These are phyloP conservation scores for Talaromyces islandicus DNA, from an alignment of 2,329 filamentous ascomycete species.

Conservation along the genomic window DNA sequence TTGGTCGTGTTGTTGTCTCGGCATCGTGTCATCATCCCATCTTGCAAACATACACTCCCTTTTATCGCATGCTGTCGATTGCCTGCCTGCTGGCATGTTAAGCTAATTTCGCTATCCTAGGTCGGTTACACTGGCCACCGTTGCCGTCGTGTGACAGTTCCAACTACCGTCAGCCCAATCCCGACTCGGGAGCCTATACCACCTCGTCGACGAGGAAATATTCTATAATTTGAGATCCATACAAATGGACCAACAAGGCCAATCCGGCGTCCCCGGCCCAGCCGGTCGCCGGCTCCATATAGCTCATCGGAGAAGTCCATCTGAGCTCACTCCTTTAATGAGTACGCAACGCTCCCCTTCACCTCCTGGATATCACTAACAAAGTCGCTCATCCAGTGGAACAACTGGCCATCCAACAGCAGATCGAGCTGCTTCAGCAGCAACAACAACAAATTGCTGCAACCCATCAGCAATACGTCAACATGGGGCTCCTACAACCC, in stretches of 20 bases:
- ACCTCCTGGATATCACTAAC: background rate
- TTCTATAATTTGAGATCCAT: constrained; percentile 6
- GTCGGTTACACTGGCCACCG: constrained; percentile 1
- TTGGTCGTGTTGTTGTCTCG: background rate
- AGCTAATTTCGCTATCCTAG: background rate
- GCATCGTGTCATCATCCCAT: background rate
- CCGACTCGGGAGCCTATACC: constrained; percentile 16
- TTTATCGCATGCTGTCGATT: background rate
- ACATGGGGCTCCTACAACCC: constrained; percentile 89
- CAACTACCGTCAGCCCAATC: constrained; percentile 18
- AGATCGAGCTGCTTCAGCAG: constrained; percentile 94
- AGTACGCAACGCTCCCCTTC: constrained; percentile 58
- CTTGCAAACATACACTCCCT: background rate
- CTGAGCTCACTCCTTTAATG: constrained; percentile 94
- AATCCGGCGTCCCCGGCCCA: constrained; percentile 57
- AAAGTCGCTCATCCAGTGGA: constrained; percentile 60
- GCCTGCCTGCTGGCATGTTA: background rate
- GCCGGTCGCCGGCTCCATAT: constrained; percentile 90
- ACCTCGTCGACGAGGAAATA: background rate
- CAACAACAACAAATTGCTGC: constrained; percentile 97
- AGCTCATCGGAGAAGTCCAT: constrained; percentile 92
- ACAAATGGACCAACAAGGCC: constrained; percentile 62
- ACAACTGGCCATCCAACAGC: constrained; percentile 94
- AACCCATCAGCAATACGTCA: constrained; percentile 94
- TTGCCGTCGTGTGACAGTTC: background rate